These are phyloP conservation scores for Stagonosporopsis chrysanthemi DNA, from an alignment of 2,329 filamentous ascomycete species.

Conservation along the genomic window DNA sequence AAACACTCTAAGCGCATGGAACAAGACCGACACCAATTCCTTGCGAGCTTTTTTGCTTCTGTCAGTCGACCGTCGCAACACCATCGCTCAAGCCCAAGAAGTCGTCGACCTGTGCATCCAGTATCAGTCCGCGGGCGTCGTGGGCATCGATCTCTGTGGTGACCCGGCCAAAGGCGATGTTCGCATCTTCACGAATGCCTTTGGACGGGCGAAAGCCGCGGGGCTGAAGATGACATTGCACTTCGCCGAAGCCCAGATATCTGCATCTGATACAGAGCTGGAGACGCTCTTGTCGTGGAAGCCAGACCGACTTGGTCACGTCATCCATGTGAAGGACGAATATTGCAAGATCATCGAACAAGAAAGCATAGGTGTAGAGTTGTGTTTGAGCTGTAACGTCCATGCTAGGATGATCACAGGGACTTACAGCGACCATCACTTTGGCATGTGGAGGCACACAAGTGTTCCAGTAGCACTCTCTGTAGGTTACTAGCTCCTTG, in stretches of 20 bases:
- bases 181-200: slow-evolving; percentile 65
- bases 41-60: slow-evolving; percentile 74
- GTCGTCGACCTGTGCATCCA: slow-evolving; percentile 69
- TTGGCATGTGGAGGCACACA: slow-evolving; percentile 72
- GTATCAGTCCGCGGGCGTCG: slow-evolving; percentile 64
- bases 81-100: slow-evolving; percentile 65
- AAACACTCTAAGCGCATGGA: slow-evolving; percentile 65
- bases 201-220: slow-evolving; percentile 62
- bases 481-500: slow-evolving; percentile 60
- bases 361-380: slow-evolving; percentile 70
- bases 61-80: slow-evolving; percentile 74
- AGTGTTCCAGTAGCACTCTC: slow-evolving; percentile 67
- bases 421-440: slow-evolving; percentile 74
- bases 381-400: slow-evolving; percentile 84
- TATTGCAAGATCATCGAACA: slow-evolving; percentile 64
- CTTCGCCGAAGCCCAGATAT: slow-evolving; percentile 74
- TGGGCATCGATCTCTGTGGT: slow-evolving; percentile 81
- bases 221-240: slow-evolving; percentile 75
- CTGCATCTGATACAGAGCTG: slow-evolving; percentile 67
- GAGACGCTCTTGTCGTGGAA: slow-evolving; percentile 68
- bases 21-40: slow-evolving; percentile 41
- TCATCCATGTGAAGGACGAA: slow-evolving; percentile 73
- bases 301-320: slow-evolving; percentile 77
- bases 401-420: slow-evolving; percentile 75
- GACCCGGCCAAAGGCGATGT: slow-evolving; percentile 72